Evolutionary conservation across 352 stramenopile species (phyloP).

Genomic region (Globisporangium camurandrum): DNA sequence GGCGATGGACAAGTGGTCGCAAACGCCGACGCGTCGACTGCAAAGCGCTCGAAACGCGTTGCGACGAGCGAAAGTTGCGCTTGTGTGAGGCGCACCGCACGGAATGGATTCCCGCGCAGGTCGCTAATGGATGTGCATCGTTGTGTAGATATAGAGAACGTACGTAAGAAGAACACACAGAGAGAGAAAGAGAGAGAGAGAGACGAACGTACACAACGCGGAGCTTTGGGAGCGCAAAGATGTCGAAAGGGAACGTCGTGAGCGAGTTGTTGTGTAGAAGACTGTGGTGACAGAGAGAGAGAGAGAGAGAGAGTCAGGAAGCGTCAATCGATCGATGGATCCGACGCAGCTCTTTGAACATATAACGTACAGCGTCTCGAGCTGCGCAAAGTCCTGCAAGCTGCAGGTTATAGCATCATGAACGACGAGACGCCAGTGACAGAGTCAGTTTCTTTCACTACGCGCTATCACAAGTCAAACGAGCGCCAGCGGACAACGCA

Average conservation of each 20-base stretch:
- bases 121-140: conserved; percentile 6
- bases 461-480: neutral
- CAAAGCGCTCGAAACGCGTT: conserved; percentile 9
- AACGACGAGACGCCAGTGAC: neutral
- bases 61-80: conserved; percentile 4
- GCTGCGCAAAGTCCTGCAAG: conserved; percentile 6
- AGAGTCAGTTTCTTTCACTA: neutral
- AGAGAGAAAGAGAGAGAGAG: neutral
- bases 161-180: neutral
- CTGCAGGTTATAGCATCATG: neutral
- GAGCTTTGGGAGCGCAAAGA: conserved; percentile 13
- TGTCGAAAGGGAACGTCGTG: conserved; percentile 6
- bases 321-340: no score
- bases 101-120: conserved; percentile 14
- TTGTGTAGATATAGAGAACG: neutral
- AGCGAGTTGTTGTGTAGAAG: conserved; percentile 18
- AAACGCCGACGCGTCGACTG: conserved; percentile 10
- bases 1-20: no score
- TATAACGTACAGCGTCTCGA: conserved; percentile 13
- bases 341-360: no score
- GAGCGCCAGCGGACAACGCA: neutral
- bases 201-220: conserved; percentile 7
- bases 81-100: conserved; percentile 3
- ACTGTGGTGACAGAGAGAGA: neutral
- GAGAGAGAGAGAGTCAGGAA: neutral